Evolutionary conservation across 176 grass and related monocot species (phyloP).

Genomic region (Ensete glaucum): DNA sequence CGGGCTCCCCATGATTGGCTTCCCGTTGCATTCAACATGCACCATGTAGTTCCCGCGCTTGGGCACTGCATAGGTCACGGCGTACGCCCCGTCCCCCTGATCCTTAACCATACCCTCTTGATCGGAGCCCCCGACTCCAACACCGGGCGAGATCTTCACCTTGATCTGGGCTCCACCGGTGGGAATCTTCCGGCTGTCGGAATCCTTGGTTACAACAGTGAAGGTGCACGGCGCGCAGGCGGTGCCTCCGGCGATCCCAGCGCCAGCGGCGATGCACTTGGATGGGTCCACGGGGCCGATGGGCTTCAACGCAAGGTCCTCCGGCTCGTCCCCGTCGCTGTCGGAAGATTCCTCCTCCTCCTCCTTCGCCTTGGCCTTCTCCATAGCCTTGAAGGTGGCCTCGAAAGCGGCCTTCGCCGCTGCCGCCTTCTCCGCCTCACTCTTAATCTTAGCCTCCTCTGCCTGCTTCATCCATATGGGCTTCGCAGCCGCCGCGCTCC

Average conservation of each 20-base stretch:
- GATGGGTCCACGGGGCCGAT: conserved; percentile 57
- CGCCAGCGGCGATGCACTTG: conserved; percentile 52
- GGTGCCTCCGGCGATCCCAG: conserved; percentile 57
- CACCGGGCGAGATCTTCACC: conserved; percentile 53
- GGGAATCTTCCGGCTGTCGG: conserved; percentile 40
- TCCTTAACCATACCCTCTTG: conserved; percentile 66
- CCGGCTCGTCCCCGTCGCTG: conserved; percentile 17
- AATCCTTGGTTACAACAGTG: conserved; percentile 63
- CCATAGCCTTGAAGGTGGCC: conserved; percentile 67
- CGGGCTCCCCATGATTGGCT: conserved; percentile 75
- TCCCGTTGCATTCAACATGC: conserved; percentile 51
- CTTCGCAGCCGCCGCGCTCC: conserved; percentile 34
- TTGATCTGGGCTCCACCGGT: conserved; percentile 40
- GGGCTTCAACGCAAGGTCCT: conserved; percentile 28
- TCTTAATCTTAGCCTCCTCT: conserved; percentile 95
- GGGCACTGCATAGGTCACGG: conserved; percentile 62
- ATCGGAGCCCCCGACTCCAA: conserved; percentile 50
- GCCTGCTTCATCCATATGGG: conserved; percentile 85
- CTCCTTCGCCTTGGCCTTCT: conserved; percentile 15
- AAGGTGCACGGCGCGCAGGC: conserved; percentile 43
- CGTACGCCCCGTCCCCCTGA: conserved; percentile 64
- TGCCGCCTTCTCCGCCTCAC: conserved; percentile 73
- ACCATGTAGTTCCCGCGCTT: conserved; percentile 95
- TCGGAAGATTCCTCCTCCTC: conserved; percentile 8
- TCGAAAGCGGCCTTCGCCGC: conserved; percentile 94